These are phyloP conservation scores for Datisca glomerata DNA, from an alignment of 306 rosid species.

Conservation along the genomic window DNA sequence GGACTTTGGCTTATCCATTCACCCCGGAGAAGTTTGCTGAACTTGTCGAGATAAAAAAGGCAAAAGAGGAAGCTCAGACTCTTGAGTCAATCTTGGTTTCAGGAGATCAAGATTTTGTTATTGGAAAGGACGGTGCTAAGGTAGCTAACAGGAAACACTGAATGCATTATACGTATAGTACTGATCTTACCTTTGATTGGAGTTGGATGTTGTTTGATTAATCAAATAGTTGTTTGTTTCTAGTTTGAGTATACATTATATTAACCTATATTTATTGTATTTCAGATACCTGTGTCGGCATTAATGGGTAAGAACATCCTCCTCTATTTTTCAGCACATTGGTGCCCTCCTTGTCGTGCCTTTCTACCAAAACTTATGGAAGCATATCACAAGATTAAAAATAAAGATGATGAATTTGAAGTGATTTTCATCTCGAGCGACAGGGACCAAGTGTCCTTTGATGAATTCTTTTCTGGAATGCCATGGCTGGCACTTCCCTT, in stretches of 20 bases:
- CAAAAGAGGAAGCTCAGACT: constrained; percentile 48
- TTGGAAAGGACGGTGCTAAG: constrained; percentile 37
- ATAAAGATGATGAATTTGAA: constrained; percentile 41
- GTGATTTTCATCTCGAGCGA: constrained; percentile 68
- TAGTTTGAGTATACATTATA: no score
- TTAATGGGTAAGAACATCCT: constrained; percentile 57
- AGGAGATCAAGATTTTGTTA: constrained; percentile 36
- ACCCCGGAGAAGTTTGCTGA: constrained; percentile 49
- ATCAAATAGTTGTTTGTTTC: not conserved
- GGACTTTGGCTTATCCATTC: constrained; percentile 54
- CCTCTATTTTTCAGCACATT: constrained; percentile 78
- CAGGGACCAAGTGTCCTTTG: constrained; percentile 43
- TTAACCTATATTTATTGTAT: no score
- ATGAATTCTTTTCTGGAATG: constrained; percentile 53
- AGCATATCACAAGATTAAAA: constrained; percentile 52
- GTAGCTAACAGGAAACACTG: no score
- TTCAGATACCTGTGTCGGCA: constrained; percentile 56
- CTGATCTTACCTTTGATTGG: no score
- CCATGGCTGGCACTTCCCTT: constrained; percentile 84
- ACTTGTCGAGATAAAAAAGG: constrained; percentile 43
- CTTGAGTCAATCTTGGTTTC: constrained; percentile 47
- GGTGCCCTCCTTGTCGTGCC: constrained; percentile 76
- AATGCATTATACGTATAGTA: no score
- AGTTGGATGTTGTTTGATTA: no score
- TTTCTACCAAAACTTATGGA: constrained; percentile 58